Evolutionary conservation across 495 filamentous ascomycete genomes (phyloP).

Genomic region (Barbatosphaeria neglecta): DNA sequence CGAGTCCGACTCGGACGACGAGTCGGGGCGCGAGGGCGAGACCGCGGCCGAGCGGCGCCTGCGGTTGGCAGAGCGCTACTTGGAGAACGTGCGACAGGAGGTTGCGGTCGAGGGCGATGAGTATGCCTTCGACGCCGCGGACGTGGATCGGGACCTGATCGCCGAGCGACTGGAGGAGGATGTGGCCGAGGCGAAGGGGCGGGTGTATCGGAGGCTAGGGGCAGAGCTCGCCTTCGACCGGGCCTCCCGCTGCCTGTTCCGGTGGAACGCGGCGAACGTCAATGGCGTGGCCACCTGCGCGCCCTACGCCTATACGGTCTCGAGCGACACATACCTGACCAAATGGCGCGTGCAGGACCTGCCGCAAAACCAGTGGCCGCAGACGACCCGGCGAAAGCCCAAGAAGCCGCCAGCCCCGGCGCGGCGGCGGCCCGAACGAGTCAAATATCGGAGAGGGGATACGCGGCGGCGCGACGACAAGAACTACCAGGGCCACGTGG

Average conservation of each 20-base stretch:
- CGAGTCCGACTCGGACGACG: conserved; percentile 35
- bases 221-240: conserved; percentile 50
- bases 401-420: conserved; percentile 54
- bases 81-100: conserved; percentile 78
- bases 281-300: conserved; percentile 69
- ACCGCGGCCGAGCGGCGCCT: conserved; percentile 79
- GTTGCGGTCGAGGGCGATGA: conserved; percentile 41
- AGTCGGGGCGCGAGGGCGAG: conserved; percentile 51
- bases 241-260: conserved; percentile 57
- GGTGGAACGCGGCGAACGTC: conserved; percentile 61
- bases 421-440: conserved; percentile 56
- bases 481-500: conserved; percentile 62
- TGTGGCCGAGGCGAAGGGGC: conserved; percentile 86
- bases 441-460: conserved; percentile 55
- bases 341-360: conserved; percentile 73
- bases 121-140: conserved; percentile 79
- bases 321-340: conserved; percentile 69
- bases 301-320: conserved; percentile 74
- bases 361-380: conserved; percentile 40
- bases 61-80: conserved; percentile 82
- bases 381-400: conserved; percentile 42
- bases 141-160: conserved; percentile 85
- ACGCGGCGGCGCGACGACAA: conserved; percentile 48
- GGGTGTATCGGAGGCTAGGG: conserved; percentile 68
- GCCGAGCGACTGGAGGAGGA: conserved; percentile 83